These are phyloP conservation scores for Saccharomyces pastorianus DNA, from an alignment of 1,139 yeast genomes.

Conservation along the genomic window DNA sequence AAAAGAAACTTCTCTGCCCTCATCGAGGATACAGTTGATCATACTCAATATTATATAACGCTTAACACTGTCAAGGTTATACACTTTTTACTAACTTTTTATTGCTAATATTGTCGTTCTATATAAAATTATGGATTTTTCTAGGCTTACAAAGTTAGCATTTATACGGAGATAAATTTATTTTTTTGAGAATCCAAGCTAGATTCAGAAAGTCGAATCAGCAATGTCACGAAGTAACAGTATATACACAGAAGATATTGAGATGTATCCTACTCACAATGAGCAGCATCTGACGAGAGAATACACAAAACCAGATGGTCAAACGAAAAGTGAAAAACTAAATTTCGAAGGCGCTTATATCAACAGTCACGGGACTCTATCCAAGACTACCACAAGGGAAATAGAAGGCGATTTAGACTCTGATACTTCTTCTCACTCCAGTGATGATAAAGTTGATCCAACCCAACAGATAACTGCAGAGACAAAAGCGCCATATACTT, in stretches of 20 bases:
- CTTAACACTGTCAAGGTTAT: background rate
- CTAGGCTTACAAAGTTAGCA: background rate
- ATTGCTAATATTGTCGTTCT: background rate
- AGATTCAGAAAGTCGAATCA: background rate
- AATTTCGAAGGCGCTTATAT: background rate
- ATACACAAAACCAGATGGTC: background rate
- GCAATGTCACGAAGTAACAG: background rate
- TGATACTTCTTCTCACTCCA: constrained; percentile 6
- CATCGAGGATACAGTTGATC: background rate
- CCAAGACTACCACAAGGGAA: constrained; percentile 17
- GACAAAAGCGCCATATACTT: constrained; percentile 18
- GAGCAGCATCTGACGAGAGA: constrained; percentile 3
- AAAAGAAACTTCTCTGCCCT: background rate
- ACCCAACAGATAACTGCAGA: constrained; percentile 1
- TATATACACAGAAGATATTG: background rate
- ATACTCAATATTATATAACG: background rate
- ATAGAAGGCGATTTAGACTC: constrained; percentile 8
- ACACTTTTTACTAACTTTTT: background rate
- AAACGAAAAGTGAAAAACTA: background rate
- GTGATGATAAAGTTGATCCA: constrained; percentile 3
- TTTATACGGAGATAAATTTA: background rate
- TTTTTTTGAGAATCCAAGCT: background rate
- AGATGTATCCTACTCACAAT: constrained; percentile 2
- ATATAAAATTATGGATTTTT: background rate
- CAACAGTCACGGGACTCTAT: constrained; percentile 25